Evolutionary conservation across 805 yeast genomes (phyloP).

Genomic region (Wickerhamomyces chaumierensis): DNA sequence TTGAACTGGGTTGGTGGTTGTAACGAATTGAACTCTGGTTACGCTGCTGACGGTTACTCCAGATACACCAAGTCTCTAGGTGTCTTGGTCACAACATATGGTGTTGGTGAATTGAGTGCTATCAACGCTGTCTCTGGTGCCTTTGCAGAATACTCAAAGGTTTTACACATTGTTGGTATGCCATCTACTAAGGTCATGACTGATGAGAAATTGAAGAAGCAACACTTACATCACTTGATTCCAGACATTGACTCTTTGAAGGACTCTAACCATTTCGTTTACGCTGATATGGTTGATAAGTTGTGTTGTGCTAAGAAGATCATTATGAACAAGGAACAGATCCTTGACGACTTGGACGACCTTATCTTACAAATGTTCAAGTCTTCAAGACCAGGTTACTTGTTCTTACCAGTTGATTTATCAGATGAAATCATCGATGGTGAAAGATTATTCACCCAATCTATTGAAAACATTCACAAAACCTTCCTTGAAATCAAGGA

Average conservation of each 20-base stretch:
- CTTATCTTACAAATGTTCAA: constrained; percentile 45
- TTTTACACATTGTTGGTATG: constrained; percentile 78
- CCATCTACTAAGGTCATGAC: constrained; percentile 21
- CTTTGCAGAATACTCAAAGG: constrained; percentile 69
- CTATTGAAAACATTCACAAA: constrained; percentile 8
- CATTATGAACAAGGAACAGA: constrained; percentile 31
- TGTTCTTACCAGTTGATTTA: constrained; percentile 67
- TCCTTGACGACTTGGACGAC: constrained; percentile 53
- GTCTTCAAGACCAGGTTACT: constrained; percentile 69
- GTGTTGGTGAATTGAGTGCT: constrained; percentile 85
- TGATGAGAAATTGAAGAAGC: constrained; percentile 14
- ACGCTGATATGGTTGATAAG: constrained; percentile 48
- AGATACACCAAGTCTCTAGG: constrained; percentile 54
- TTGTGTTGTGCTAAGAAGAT: constrained; percentile 46
- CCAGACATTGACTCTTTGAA: constrained; percentile 35
- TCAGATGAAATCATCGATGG: constrained; percentile 32
- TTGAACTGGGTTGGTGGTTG: constrained; percentile 74
- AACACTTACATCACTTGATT: constrained; percentile 49
- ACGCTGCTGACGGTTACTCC: constrained; percentile 85
- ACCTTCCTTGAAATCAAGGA: constrained; percentile 16
- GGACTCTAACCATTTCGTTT: constrained; percentile 56
- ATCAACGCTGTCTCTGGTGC: constrained; percentile 77
- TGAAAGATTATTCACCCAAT: constrained; percentile 22
- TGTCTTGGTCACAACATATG: constrained; percentile 57
- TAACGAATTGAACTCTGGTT: constrained; percentile 83